Evolutionary conservation across 768 basidiomycete genomes (phyloP), one percentile per base, ranked within the genome.

Genomic region (Suillus subalutaceus): DNA sequence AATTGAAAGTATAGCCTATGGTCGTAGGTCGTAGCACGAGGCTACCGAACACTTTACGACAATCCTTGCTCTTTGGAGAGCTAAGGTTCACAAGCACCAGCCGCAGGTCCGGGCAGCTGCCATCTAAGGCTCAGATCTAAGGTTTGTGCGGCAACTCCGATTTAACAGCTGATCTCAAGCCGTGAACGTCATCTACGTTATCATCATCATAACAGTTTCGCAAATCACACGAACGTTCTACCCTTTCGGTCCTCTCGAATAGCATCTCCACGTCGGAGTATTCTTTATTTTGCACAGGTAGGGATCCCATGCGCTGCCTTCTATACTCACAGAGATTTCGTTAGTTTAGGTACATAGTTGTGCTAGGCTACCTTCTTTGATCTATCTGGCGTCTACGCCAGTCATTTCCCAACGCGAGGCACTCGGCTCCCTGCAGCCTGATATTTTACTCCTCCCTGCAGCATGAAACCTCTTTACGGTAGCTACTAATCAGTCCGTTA

Each of bases 111-210:
- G 32, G 32, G 18, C 32, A 56, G 32, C 55, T 56, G 10, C 55
- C 37, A n/a, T 56, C 55, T 56, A 2, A n/a, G 12, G 20, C 12
- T 56, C 13, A 41, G 76, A 77, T 77, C 75, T 77, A 78, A 74
- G 57, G 71, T 77, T 78, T 74, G 38, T 63, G 50, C 65, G 12
- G 65, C 64, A 76, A 74, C 77, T 74, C 74, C 75, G 75, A 77
- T 76, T 75, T 58, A 57, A 44, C 30, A 48, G 67, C 48, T 72
- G 70, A 76, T 74, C 75, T 58, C 35, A 63, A 38, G n/a, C 55
- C 58, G 58, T 41, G 58, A 59, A 59, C 23, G 18, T 55, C 37
- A 38, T 26, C 15, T 26, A 40, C 58, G 38, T 59, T 58, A 58
- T 58, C 57, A 58, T 55, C 44, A 40, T 53, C 50, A 23, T 52